Conservation (phyloP, 2,329 filamentous ascomycete genomes). For the Huntiella bhutanensis region DNA sequence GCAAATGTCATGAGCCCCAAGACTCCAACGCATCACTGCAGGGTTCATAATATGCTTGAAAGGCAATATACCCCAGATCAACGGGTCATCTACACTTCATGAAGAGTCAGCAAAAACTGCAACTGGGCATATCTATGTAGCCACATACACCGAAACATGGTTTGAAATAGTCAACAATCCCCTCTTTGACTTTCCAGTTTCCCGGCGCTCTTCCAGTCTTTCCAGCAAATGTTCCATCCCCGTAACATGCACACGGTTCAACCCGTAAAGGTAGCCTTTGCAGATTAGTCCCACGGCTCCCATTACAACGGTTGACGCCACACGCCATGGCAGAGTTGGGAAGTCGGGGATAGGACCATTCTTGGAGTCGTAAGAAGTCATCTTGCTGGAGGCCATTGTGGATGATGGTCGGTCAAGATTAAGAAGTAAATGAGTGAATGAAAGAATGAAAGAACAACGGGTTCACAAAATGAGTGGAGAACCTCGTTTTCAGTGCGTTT, state of each 20-base stretch:
- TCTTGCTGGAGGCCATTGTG: too few relatives aligned
- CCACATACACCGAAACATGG: conserved; percentile 23
- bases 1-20: conserved; percentile 90
- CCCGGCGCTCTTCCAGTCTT: conserved; percentile 49
- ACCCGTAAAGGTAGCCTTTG: conserved; percentile 52
- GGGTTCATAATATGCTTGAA: conserved; percentile 52
- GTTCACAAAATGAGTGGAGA: too few relatives aligned
- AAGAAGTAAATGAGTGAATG: background rate
- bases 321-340: conserved; percentile 50
- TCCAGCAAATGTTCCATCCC: conserved; percentile 60
- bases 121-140: conserved; percentile 29
- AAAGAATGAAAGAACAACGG: background rate
- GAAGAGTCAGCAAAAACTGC: background rate
- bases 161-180: conserved; percentile 59
- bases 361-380: too few relatives aligned
- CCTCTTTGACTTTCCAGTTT: conserved; percentile 43
- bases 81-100: conserved; percentile 70
- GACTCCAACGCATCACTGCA: conserved; percentile 64
- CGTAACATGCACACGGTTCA: conserved; percentile 57
- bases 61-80: conserved; percentile 83
- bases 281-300: conserved; percentile 52
- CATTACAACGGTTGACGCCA: conserved; percentile 56
- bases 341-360: conserved; percentile 16
- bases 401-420: background rate
- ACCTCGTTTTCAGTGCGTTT: too few relatives aligned